Conservation (phyloP, 1,139 yeast genomes). For the Geotrichum phurueaensis region DNA sequence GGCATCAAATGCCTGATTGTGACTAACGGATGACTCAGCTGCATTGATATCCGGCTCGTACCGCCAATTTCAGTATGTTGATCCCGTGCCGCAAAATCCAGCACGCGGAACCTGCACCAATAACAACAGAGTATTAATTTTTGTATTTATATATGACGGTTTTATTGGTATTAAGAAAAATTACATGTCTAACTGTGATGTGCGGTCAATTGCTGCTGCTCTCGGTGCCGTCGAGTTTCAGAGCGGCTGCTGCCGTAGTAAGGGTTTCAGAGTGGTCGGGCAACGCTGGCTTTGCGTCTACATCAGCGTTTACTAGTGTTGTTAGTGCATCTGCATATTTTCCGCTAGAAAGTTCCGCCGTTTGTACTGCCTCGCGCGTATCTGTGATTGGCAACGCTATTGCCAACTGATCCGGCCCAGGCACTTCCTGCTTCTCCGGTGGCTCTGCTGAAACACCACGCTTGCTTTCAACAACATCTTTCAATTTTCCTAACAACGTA, state of each 20-base stretch:
- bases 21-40: not conserved
- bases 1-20: not conserved
- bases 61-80: not conserved
- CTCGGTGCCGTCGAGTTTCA: not conserved
- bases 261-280: not conserved
- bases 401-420: not conserved
- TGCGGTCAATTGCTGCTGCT: not conserved
- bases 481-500: slow-evolving; percentile 18
- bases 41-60: not conserved
- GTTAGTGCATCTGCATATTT: not conserved
- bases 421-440: not conserved
- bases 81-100: not conserved
- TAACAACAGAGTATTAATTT: no score
- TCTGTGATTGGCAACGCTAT: not conserved
- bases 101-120: not conserved
- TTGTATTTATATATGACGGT: not conserved
- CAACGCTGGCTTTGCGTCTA: not conserved
- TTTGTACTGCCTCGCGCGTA: not conserved
- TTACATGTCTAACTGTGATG: not conserved
- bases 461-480: slow-evolving; percentile 5
- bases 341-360: not conserved
- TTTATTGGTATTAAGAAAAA: not conserved
- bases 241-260: not conserved
- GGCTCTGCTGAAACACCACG: not conserved
- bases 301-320: not conserved